These are phyloP conservation scores for Puccinia sorghi DNA, from an alignment of 1,284 basidiomycete genomes.

Conservation along the genomic window DNA sequence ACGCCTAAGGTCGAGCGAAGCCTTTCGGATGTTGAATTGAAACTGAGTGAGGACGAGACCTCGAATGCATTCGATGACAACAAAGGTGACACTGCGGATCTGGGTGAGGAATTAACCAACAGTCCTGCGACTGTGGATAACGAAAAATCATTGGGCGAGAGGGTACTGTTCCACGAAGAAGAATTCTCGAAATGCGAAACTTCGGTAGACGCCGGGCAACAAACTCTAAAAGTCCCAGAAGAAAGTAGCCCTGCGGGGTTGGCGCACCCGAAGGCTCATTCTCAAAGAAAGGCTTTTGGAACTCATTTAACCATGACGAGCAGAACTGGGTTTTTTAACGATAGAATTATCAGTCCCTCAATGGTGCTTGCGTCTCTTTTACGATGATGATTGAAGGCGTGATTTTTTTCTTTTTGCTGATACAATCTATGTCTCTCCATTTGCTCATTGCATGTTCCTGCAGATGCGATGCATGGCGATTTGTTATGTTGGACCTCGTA, in stretches of 20 bases:
- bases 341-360: constrained; percentile 61
- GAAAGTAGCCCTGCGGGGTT: background rate
- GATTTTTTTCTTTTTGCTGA: constrained; percentile 1
- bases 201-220: constrained; percentile 51
- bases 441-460: background rate
- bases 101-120: constrained; percentile 3
- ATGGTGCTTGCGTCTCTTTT: constrained; percentile 7
- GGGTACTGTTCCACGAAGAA: constrained; percentile 55
- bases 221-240: constrained; percentile 5
- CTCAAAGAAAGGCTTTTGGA: constrained; percentile 64
- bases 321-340: constrained; percentile 89
- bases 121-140: constrained; percentile 54
- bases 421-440: background rate
- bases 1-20: constrained; percentile 39
- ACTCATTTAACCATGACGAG: constrained; percentile 94
- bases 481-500: constrained; percentile 87
- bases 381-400: background rate
- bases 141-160: constrained; percentile 60
- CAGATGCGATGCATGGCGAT: constrained; percentile 99
- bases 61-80: constrained; percentile 45
- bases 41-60: constrained; percentile 1
- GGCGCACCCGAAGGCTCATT: constrained; percentile 51
- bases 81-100: constrained; percentile 46
- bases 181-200: constrained; percentile 45
- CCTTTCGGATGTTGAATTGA: constrained; percentile 44